Evolutionary conservation across 1,139 yeast genomes (phyloP), one percentile per base, ranked within the genome.

Genomic region (Geotrichum australiense): DNA sequence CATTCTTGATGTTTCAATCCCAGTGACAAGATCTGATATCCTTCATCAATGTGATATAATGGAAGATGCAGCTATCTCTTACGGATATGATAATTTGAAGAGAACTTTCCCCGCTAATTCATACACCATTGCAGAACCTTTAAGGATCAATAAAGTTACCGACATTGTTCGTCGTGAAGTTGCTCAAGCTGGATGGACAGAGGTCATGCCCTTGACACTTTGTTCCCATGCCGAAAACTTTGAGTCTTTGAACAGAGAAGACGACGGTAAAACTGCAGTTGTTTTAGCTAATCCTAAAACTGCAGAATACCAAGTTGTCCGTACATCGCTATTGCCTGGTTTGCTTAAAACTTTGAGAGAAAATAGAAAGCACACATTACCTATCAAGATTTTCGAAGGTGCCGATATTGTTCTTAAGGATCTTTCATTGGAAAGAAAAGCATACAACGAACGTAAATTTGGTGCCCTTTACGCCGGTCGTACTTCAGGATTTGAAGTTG

Each of bases 1-100:
- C 50, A 52, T 74, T 31, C 59, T 89, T 45, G 79, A 81, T 45
- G 94, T 91, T 43, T 62, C 68, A 35, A 76, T 91, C 48, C 98
- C 99, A 52, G 80, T 86, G 55, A 91, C 98, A 35, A 80, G 99
- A 69, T 80, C 97, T 7, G 99, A 93, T 64, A 76, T 93, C 50
- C 74, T 93, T 58, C 99, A 93, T 65, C 95, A 87, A 64, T 91
- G 98, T 72, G 99, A 93, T 65, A 82, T 93, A 53, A 84, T 93
- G 95, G 99, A 93, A 66, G 99, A 93, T 64, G 96, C 89, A 37
- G 98, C 96, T 41, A 82, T 93, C 60, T 94, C 87, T 26, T 93
- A 87, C 61, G 99, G 98, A 47, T 93, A 81, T 71, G 84, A 89
- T 66, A 86, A 85, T 62, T 73, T 93, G 59, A 73, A 73, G 50